Evolutionary conservation across 208 protist species (phyloP).

Genomic region (Wallacemonas sp.): DNA sequence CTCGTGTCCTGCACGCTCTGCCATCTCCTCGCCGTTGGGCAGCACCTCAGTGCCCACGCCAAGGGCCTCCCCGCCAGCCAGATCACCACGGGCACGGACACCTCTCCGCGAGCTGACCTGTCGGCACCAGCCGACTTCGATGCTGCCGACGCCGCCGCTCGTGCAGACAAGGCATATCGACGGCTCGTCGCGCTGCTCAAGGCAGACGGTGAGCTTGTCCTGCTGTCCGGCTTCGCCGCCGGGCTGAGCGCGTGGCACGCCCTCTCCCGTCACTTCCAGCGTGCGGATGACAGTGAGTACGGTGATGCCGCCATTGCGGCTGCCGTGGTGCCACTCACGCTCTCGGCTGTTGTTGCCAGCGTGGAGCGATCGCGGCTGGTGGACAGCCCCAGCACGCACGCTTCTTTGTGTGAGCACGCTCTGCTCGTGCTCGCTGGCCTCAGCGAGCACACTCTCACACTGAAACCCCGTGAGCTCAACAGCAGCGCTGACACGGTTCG

Average conservation of each 20-base stretch:
- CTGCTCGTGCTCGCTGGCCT: conserved; percentile 42
- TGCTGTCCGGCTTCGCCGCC: conserved; percentile 54
- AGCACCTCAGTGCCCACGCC: background rate
- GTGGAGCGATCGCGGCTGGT: conserved; percentile 24
- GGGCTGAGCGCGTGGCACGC: conserved; percentile 58
- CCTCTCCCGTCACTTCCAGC: conserved; percentile 28
- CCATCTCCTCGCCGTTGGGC: background rate
- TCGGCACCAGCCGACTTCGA: background rate
- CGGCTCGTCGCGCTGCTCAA: conserved; percentile 25
- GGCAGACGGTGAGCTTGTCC: conserved; percentile 43
- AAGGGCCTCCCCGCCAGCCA: background rate
- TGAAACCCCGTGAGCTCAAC: background rate
- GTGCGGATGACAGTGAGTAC: conserved; percentile 42
- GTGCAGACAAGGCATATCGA: conserved; percentile 6
- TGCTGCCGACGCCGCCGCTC: background rate
- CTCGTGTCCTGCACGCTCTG: background rate
- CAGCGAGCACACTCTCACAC: background rate
- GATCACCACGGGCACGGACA: background rate
- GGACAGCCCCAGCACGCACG: conserved; percentile 51
- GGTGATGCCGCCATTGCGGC: background rate
- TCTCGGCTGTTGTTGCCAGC: background rate
- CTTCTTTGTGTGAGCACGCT: conserved; percentile 48
- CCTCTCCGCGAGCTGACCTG: too few relatives aligned
- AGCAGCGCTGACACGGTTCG: conserved; percentile 34
- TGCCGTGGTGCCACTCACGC: background rate